Percentiles rank a stretch among this genome's conserved stretches.
These are phyloP conservation scores for Lactifluus volemus DNA, from an alignment of 768 basidiomycete genomes.

Conservation along the genomic window DNA sequence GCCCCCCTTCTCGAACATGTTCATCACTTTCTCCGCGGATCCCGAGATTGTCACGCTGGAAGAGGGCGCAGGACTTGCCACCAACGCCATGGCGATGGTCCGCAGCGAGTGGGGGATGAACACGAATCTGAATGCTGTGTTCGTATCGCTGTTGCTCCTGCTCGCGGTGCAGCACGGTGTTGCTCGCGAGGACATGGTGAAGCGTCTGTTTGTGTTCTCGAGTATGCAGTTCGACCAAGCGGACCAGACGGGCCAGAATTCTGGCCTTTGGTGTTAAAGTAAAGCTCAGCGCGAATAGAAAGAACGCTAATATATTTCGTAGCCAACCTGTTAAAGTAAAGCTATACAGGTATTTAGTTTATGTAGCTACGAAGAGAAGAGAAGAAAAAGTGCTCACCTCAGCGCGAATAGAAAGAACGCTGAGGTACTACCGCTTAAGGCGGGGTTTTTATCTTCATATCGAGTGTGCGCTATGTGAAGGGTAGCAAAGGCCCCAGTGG, in stretches of 20 bases:
- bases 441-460: too few relatives aligned
- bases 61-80: constrained; percentile 30
- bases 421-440: too few relatives aligned
- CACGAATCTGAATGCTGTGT: constrained; percentile 55
- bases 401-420: too few relatives aligned
- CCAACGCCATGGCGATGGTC: constrained; percentile 33
- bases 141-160: constrained; percentile 52
- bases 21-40: constrained; percentile 56
- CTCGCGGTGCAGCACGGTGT: constrained; percentile 49
- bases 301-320: too few relatives aligned
- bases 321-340: too few relatives aligned
- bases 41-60: constrained; percentile 49
- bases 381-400: too few relatives aligned
- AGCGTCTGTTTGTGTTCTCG: constrained; percentile 65
- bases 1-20: constrained; percentile 54
- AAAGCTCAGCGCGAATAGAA: too few relatives aligned
- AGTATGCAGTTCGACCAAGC: constrained; percentile 68
- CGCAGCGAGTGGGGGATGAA: constrained; percentile 41
- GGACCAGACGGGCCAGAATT: background rate
- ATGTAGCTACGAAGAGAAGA: too few relatives aligned
- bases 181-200: constrained; percentile 63
- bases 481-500: too few relatives aligned
- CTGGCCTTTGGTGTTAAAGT: too few relatives aligned
- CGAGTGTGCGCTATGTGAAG: too few relatives aligned
- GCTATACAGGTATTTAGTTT: too few relatives aligned